phyloP scores from a whole-genome alignment of 768 basidiomycete genomes.

The Calocybe cyanea region DNA sequence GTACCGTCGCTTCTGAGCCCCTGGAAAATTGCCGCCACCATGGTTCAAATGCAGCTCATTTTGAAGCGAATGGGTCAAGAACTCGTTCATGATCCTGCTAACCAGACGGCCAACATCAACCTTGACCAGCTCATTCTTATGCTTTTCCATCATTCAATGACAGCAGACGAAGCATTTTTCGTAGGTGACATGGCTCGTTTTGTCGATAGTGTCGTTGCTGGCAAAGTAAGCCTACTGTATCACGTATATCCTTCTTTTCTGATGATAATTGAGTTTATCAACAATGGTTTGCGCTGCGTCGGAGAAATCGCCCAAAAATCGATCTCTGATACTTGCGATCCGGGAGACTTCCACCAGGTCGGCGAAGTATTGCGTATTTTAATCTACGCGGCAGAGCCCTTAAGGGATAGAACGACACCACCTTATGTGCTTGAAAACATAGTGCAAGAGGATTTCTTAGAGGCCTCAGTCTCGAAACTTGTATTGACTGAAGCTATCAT shows the following conservation, averaged over 20 bases:
- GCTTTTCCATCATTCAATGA: conserved; percentile 70
- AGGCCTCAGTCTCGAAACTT: conserved; percentile 45
- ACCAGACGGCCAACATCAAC: conserved; percentile 52
- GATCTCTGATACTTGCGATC: conserved; percentile 22
- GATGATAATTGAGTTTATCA: conserved; percentile 52
- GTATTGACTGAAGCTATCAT: conserved; percentile 34
- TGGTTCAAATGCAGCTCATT: conserved; percentile 73
- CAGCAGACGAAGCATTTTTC: conserved; percentile 77
- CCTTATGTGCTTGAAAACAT: conserved; percentile 48
- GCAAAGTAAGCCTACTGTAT: conserved; percentile 45
- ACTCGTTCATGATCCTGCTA: conserved; percentile 53
- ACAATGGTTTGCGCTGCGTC: conserved; percentile 67
- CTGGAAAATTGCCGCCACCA: conserved; percentile 80
- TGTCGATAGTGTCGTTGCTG: conserved; percentile 60
- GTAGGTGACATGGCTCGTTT: conserved; percentile 80
- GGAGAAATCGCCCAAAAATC: conserved; percentile 46
- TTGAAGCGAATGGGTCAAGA: conserved; percentile 71
- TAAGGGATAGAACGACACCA: conserved; percentile 41
- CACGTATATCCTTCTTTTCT: no score
- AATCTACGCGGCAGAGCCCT: conserved; percentile 63
- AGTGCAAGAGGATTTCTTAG: conserved; percentile 57
- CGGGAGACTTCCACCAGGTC: conserved; percentile 43
- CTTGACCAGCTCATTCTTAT: conserved; percentile 64
- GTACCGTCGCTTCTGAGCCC: conserved; percentile 70
- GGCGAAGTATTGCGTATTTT: conserved; percentile 70